These are phyloP conservation scores for Phylloporus sp. DNA, from an alignment of 768 basidiomycete species.

Conservation along the genomic window DNA sequence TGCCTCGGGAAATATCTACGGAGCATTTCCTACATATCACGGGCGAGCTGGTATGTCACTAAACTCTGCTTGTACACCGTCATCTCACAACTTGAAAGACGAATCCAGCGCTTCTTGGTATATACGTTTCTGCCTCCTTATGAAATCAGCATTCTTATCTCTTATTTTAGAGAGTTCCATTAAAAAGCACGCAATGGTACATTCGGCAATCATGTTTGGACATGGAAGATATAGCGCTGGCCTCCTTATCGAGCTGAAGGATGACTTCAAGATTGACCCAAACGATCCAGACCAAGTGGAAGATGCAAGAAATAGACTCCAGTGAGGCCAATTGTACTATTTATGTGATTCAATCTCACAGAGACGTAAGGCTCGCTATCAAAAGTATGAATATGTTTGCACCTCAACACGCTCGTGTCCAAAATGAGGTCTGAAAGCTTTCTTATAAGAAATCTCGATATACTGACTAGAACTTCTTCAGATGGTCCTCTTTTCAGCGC, in stretches of 20 bases:
- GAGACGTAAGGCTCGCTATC: not conserved
- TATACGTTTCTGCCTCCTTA: not conserved
- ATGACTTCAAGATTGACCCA: slow-evolving; percentile 7
- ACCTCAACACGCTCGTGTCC: not conserved
- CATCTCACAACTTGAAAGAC: slow-evolving; percentile 9
- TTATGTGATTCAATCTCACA: not conserved
- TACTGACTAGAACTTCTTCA: not conserved
- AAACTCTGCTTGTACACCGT: not conserved
- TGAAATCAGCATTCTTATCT: not conserved
- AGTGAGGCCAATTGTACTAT: not conserved
- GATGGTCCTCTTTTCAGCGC: not conserved
- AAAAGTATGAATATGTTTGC: not conserved
- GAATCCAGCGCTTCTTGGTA: slow-evolving; percentile 18
- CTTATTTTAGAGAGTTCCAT: slow-evolving; percentile 11
- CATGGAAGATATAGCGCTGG: slow-evolving; percentile 18
- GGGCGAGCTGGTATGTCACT: not conserved
- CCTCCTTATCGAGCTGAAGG: slow-evolving; percentile 13
- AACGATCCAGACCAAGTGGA: slow-evolving; percentile 8
- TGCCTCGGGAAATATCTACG: not conserved
- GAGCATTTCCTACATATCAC: not conserved
- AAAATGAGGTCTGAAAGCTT: not conserved
- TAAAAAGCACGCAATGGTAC: slow-evolving; percentile 6
- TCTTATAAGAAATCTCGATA: not conserved
- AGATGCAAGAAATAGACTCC: slow-evolving; percentile 3
- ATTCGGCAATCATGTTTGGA: slow-evolving; percentile 21